Base-by-base conservation (phyloP, 257 asterid genomes). In the Paulownia fortunei region DNA sequence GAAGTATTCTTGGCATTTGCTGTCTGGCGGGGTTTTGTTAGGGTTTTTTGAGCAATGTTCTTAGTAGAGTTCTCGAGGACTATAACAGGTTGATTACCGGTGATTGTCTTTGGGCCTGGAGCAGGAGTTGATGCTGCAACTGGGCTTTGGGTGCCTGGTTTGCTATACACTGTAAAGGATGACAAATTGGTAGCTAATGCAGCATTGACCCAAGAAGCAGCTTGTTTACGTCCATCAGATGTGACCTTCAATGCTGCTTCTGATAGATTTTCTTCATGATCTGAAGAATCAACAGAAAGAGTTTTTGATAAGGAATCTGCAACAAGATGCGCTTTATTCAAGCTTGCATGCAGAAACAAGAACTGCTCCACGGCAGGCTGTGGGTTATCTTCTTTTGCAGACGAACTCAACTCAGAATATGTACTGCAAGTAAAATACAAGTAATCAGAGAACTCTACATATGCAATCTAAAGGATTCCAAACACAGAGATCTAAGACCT, bases 281-380 rank as follows among this genome's bases (percentile, higher is more conserved):
- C 87, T 79, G 92, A 81, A 32, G 89, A 85, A 81, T 85, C 90
- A 0, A 12, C 44, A 7, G 84, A 68, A 36, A 69, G 64, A 19
- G 89, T 81, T 79, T 93, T 93, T 19, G 97, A 89, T 34, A 92
- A 82, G 51, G 98, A 87, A 81, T 96, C 92, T 49, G 96, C 92
- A 69, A 86, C 74, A 21, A 89, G 86, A 75, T 86, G 90, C 13
- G 94, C 89, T 83, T 87, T 89, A 76, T 78, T 92, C 92, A 96
- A 83, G 73, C 80, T 86, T 41, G 92, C 70, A 51, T 92, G 96
- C 65, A 96, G 86, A 6, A 84, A 84, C 76, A 96, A 85, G 88
- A 96, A 96, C 81, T 89, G 96, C 84, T 92, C 97, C 64, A 96
- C 97, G 0, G 97, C 95, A 19, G 97, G 96, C 84, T 93, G 99